phyloP scores from a whole-genome alignment of 2,329 filamentous ascomycete species.

The Fusarium paranaense region DNA sequence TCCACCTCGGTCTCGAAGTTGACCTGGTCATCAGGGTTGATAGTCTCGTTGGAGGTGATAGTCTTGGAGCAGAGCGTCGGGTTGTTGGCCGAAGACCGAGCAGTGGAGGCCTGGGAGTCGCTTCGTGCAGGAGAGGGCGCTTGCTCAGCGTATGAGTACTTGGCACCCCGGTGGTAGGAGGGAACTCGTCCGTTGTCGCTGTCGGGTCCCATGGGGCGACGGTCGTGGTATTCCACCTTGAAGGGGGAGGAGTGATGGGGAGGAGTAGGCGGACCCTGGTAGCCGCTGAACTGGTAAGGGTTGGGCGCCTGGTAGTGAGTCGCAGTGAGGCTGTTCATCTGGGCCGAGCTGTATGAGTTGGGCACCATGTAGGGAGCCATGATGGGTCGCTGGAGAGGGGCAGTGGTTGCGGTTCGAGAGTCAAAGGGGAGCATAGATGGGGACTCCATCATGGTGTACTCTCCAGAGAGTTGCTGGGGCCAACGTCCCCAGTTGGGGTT shows the following conservation, averaged over 20 bases:
- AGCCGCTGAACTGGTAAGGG: constrained; percentile 58
- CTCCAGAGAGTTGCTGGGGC: constrained; percentile 60
- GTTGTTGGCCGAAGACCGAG: constrained; percentile 40
- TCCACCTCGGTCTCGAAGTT: constrained; percentile 87
- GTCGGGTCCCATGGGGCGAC: constrained; percentile 39
- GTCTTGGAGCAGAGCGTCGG: constrained; percentile 53
- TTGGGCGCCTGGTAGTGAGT: constrained; percentile 57
- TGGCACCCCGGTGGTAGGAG: constrained; percentile 43
- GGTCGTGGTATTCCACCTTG: constrained; percentile 50
- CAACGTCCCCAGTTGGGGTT: constrained; percentile 67
- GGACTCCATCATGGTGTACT: constrained; percentile 63
- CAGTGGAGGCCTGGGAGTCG: constrained; percentile 47
- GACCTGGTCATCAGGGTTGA: constrained; percentile 61
- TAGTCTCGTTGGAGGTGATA: constrained; percentile 59
- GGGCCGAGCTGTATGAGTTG: constrained; percentile 56
- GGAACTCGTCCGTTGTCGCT: constrained; percentile 39
- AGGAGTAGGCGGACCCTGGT: constrained; percentile 52
- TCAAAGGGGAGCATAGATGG: constrained; percentile 63
- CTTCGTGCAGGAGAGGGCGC: constrained; percentile 49
- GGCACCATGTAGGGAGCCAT: constrained; percentile 61
- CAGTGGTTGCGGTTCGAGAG: constrained; percentile 52
- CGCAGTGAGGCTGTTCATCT: constrained; percentile 56
- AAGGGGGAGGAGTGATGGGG: constrained; percentile 49
- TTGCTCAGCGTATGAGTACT: constrained; percentile 48
- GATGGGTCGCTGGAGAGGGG: constrained; percentile 56